Evolutionary conservation across 805 yeast genomes (phyloP), one percentile per base, ranked within the genome.

Genomic region (Candida easanensis): DNA sequence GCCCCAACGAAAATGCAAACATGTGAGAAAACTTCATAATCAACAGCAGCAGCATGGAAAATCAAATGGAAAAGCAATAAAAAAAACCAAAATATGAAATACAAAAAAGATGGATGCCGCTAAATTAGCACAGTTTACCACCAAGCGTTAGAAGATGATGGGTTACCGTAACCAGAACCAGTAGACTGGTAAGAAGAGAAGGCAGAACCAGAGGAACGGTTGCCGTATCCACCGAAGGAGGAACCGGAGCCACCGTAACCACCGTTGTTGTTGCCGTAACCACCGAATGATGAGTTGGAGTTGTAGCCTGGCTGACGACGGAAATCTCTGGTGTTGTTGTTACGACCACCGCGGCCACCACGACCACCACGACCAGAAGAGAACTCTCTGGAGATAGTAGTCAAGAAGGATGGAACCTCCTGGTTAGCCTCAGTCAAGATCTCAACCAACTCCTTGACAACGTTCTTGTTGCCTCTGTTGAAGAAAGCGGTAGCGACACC

Each of bases 401-500:
- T 78, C 67, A 93, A 77, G 76, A 93, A 93, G 49, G 77, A 79
- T 53, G 99, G 99, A 53, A 90, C 85, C 68, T 91, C 98, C 76
- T 93, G 99, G 74, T 93, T 91, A 51, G 99, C 97, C 73, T 93
- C 99, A 54, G 80, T 65, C 62, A 93, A 80, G 58, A 93, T 78
- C 43, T 88, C 96, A 61, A 88, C 68, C 66, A 93, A 73, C 51
- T 89, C 97, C 68, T 87, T 87, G 54, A 80, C 91, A 60, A 95
- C 77, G 63, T 89, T 89, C 63, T 77, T 80, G 80, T 89, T 93
- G 66, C 84, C 85, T 74, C 98, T 86, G 84, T 93, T 93, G 73
- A 93, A 88, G 76, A 93, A 93, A 39, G 99, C 96, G 55, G 97
- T 90, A 53, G 99, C 97, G 59, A 87, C 77, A 86, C 99, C 99